Evolutionary conservation across 495 filamentous ascomycete species (phyloP).

Genomic region (Penicillium nucicola): DNA sequence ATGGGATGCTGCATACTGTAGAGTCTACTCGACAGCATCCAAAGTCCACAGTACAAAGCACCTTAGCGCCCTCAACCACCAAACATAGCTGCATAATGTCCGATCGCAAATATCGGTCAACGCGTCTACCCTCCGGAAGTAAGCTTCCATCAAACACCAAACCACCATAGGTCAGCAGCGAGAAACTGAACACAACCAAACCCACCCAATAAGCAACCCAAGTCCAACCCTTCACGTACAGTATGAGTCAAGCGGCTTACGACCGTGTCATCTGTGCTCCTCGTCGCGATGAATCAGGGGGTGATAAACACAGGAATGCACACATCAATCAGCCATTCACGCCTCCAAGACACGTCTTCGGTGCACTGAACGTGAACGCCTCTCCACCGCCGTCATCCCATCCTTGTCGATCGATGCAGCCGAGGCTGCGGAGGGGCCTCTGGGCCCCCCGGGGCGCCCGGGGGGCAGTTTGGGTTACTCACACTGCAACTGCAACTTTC

Average conservation of each 20-base stretch:
- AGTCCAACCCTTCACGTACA: background rate
- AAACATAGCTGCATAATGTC: background rate
- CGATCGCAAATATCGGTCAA: conserved; percentile 8
- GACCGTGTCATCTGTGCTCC: background rate
- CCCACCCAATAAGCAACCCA: too few species aligned
- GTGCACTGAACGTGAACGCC: conserved; percentile 1
- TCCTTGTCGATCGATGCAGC: conserved; percentile 9
- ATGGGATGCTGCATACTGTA: too few species aligned
- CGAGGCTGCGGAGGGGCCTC: conserved; percentile 8
- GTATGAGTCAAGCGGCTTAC: conserved; percentile 1
- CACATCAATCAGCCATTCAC: background rate
- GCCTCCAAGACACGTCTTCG: conserved; percentile 2
- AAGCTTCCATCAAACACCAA: background rate
- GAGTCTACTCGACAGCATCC: too few species aligned
- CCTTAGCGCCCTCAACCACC: background rate
- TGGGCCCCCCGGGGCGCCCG: background rate
- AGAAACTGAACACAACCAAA: background rate
- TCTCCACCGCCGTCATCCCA: conserved; percentile 5
- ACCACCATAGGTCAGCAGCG: background rate
- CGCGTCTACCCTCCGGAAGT: background rate
- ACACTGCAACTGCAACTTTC: conserved; percentile 11
- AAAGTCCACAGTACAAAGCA: background rate
- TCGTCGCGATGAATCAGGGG: background rate
- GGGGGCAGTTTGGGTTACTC: conserved; percentile 16
- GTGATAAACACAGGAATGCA: background rate